These are phyloP conservation scores for Globisporangium camurandrum DNA, from an alignment of 352 stramenopile genomes.

Conservation along the genomic window DNA sequence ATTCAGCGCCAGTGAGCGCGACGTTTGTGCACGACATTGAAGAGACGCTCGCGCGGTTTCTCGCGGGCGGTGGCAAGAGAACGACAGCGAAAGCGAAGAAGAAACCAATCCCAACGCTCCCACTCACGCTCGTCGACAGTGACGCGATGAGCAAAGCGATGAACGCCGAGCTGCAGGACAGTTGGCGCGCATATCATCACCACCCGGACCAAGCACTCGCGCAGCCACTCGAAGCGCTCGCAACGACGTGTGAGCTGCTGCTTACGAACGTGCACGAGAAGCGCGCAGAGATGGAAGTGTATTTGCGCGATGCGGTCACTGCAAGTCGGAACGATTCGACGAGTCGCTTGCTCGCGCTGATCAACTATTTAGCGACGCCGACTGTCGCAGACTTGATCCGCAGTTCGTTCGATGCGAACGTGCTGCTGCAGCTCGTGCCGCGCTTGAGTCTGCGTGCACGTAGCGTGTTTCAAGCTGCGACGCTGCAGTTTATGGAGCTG, in stretches of 20 bases:
- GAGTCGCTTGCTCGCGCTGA: slow-evolving; percentile 13
- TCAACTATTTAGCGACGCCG: slow-evolving; percentile 19
- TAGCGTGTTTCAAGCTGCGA: slow-evolving; percentile 12
- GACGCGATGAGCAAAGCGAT: slow-evolving; percentile 30
- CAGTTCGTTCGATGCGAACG: slow-evolving; percentile 24
- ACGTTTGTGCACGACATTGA: slow-evolving; percentile 17
- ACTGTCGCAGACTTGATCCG: slow-evolving; percentile 30
- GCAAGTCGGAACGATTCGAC: no score
- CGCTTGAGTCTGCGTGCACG: slow-evolving; percentile 15
- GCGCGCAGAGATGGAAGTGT: no score
- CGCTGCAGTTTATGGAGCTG: slow-evolving; percentile 38
- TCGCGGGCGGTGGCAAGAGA: no score
- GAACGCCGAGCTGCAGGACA: slow-evolving; percentile 30
- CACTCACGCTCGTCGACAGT: slow-evolving; percentile 12
- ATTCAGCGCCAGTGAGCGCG: slow-evolving; percentile 6
- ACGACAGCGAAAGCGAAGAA: not conserved
- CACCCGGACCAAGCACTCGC: slow-evolving; percentile 12
- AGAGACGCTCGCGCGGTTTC: slow-evolving; percentile 12
- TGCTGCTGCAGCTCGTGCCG: slow-evolving; percentile 20
- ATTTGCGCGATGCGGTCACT: no score
- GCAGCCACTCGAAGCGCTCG: not conserved
- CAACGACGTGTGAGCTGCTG: slow-evolving; percentile 8
- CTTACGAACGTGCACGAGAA: no score
- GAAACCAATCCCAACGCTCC: slow-evolving; percentile 6
- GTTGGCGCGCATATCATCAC: slow-evolving; percentile 29